Evolutionary conservation across 2,329 filamentous ascomycete species (phyloP).

Genomic region (Annulohypoxylon truncatum): DNA sequence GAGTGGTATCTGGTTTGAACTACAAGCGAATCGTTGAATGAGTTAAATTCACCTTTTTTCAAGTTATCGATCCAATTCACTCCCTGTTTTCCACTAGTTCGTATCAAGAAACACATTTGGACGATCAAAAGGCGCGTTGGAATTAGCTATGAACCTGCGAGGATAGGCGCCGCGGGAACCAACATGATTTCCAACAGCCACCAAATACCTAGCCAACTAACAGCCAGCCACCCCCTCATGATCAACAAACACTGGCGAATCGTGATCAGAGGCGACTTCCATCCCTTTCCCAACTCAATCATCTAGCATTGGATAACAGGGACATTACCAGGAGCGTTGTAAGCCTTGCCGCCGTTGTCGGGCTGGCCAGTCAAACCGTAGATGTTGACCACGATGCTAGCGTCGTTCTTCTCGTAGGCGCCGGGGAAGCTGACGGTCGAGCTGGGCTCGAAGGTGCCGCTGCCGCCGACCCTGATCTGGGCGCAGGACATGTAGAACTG

Average conservation of each 20-base stretch:
- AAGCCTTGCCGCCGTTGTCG: constrained; percentile 56
- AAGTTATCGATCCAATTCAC: too few relatives aligned
- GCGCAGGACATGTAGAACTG: constrained; percentile 60
- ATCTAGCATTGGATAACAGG: constrained; percentile 46
- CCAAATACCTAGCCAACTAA: background rate
- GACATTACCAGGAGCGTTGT: constrained; percentile 53
- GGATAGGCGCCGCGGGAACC: constrained; percentile 6
- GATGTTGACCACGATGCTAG: constrained; percentile 61
- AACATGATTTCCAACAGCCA: constrained; percentile 11
- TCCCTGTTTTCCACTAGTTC: too few relatives aligned
- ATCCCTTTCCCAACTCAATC: background rate
- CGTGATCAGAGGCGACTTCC: background rate
- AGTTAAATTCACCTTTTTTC: background rate
- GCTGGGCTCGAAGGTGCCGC: constrained; percentile 52
- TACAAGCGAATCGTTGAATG: too few relatives aligned
- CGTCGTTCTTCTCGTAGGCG: constrained; percentile 57
- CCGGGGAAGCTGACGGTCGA: constrained; percentile 59
- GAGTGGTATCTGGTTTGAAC: background rate
- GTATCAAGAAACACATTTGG: too few relatives aligned
- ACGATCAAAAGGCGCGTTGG: background rate
- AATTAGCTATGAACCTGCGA: constrained; percentile 6
- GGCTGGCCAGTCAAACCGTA: constrained; percentile 57
- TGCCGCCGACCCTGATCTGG: constrained; percentile 56
- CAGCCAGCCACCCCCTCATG: constrained; percentile 1
- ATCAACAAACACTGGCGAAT: background rate